Evolutionary conservation across 306 rosid species (phyloP).

Genomic region (Vicia faba): DNA sequence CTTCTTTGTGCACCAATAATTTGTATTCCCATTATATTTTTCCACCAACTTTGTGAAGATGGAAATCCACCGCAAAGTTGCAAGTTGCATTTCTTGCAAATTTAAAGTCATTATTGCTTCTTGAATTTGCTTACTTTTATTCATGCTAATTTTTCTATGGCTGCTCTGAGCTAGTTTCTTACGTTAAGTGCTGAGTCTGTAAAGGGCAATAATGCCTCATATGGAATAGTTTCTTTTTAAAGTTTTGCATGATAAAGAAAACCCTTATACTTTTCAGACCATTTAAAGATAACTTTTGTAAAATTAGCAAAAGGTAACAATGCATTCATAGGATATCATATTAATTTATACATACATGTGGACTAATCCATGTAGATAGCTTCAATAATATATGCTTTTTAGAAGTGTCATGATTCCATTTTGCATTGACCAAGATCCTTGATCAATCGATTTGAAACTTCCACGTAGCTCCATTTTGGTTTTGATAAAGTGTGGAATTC

Average conservation of each 20-base stretch:
- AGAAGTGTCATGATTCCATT: slow-evolving; percentile 38
- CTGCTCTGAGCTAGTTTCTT: slow-evolving; percentile 34
- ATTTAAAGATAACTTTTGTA: slow-evolving; percentile 14
- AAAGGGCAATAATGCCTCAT: slow-evolving; percentile 32
- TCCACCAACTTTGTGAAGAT: slow-evolving; percentile 40
- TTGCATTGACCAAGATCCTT: slow-evolving; percentile 35
- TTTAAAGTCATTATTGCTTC: slow-evolving; percentile 31
- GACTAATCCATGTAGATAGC: slow-evolving; percentile 16
- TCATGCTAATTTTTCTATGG: slow-evolving; percentile 18
- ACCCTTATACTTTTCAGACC: slow-evolving; percentile 30
- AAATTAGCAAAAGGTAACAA: slow-evolving; percentile 33
- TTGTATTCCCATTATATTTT: slow-evolving; percentile 33
- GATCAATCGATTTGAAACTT: slow-evolving; percentile 20
- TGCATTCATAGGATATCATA: slow-evolving; percentile 14
- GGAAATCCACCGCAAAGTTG: slow-evolving; percentile 44
- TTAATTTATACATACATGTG: not conserved
- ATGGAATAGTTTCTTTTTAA: slow-evolving; percentile 33
- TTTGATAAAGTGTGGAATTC: too few relatives aligned
- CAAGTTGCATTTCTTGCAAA: slow-evolving; percentile 41
- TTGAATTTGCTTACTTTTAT: slow-evolving; percentile 35
- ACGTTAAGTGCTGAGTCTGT: slow-evolving; percentile 41
- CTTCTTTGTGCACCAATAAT: too few relatives aligned
- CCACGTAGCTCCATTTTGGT: too few relatives aligned
- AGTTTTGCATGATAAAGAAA: not conserved
- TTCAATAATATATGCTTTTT: slow-evolving; percentile 32